Percentiles rank a stretch among this genome's conserved stretches.
Conservation (phyloP, 495 filamentous ascomycete species). For the Bombardia bombarda region DNA sequence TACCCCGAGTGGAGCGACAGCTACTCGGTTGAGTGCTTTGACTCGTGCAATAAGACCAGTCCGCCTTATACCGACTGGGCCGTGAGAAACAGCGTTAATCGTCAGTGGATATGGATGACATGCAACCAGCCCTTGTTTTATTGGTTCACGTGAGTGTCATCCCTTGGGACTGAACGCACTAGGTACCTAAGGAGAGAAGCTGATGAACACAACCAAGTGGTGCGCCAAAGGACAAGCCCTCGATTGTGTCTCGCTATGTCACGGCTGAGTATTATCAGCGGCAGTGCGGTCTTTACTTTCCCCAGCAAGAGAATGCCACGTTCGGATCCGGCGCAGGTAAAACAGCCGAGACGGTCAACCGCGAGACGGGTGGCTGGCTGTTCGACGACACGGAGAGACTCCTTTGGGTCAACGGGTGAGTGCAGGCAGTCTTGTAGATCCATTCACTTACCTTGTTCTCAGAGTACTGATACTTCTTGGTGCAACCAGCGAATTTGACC, state of each 20-base stretch:
- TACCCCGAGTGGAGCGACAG: constrained; percentile 41
- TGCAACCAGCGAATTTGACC: constrained; percentile 42
- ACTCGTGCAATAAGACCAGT: constrained; percentile 48
- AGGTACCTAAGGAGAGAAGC: neutral
- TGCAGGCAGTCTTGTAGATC: neutral
- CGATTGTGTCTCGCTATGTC: constrained; percentile 49
- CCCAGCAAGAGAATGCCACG: constrained; percentile 37
- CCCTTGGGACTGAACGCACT: too few species aligned
- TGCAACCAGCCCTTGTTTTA: constrained; percentile 58
- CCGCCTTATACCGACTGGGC: constrained; percentile 45
- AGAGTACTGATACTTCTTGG: neutral
- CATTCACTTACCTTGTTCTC: neutral
- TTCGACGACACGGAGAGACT: constrained; percentile 45
- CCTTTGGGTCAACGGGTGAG: constrained; percentile 51
- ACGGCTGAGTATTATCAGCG: constrained; percentile 47
- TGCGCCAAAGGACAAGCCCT: constrained; percentile 32
- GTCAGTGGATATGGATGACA: constrained; percentile 56
- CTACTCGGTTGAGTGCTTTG: constrained; percentile 43
- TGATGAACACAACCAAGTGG: constrained; percentile 21
- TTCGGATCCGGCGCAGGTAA: constrained; percentile 43
- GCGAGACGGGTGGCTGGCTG: constrained; percentile 49
- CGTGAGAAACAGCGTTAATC: constrained; percentile 40
- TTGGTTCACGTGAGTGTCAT: constrained; percentile 44
- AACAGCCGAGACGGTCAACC: constrained; percentile 45
- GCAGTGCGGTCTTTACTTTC: constrained; percentile 54